phyloP scores from a whole-genome alignment of 2,329 filamentous ascomycete species.

The Exophiala spinifera region DNA sequence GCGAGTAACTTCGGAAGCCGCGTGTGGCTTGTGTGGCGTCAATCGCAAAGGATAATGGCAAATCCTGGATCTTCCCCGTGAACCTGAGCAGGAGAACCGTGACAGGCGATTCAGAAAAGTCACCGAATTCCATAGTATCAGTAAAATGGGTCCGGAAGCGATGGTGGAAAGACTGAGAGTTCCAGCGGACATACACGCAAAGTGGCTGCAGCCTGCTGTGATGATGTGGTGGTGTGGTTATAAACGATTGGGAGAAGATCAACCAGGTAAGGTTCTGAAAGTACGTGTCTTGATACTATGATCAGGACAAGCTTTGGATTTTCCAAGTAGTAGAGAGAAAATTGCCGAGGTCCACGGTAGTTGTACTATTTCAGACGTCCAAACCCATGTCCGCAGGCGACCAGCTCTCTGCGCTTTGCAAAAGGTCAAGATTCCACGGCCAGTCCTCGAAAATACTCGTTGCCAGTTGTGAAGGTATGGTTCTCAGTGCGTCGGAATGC shows the following conservation, averaged over 20 bases:
- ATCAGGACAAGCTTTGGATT: no score
- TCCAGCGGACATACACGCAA: constrained; percentile 3
- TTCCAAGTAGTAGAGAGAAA: no score
- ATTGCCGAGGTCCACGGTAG: no score
- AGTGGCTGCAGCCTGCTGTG: constrained; percentile 7
- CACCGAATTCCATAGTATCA: not conserved
- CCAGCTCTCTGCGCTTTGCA: constrained; percentile 18
- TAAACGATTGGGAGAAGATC: no score
- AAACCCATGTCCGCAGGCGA: constrained; percentile 3
- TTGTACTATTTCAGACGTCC: constrained; percentile 1
- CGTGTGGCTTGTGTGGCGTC: constrained; percentile 11
- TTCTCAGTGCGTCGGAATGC: constrained; percentile 25
- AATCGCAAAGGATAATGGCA: constrained; percentile 10
- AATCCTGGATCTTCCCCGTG: constrained; percentile 4
- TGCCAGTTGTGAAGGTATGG: constrained; percentile 41
- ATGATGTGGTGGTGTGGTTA: constrained; percentile 14
- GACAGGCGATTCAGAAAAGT: not conserved
- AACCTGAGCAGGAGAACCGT: constrained; percentile 4
- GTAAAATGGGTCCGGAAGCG: constrained; percentile 1
- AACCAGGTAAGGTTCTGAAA: no score
- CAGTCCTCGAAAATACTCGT: constrained; percentile 42
- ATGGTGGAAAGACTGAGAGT: constrained; percentile 3
- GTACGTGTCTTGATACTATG: no score
- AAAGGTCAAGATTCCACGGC: constrained; percentile 36
- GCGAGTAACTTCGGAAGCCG: constrained; percentile 9